A percentile compares a stretch with the other conserved stretches of the same genome.
Evolutionary conservation across 2,329 filamentous ascomycete species (phyloP).

Genomic region (Cladosporium oxysporum): DNA sequence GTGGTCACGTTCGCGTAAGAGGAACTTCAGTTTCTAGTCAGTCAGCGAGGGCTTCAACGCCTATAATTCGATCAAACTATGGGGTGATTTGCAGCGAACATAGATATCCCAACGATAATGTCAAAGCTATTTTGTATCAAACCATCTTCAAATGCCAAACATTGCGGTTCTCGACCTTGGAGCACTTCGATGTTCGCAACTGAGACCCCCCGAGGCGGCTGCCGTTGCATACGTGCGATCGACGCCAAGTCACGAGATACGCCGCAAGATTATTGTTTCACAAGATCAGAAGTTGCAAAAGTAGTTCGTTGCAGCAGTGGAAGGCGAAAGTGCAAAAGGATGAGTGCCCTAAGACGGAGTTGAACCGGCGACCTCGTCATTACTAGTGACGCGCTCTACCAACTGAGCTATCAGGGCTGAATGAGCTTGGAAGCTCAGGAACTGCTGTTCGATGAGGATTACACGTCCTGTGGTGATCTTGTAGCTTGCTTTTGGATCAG

Average conservation of each 20-base stretch:
- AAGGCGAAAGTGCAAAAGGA: neutral
- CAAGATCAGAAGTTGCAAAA: neutral
- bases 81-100: neutral
- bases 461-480: too few species aligned
- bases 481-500: neutral
- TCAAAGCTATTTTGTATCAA: neutral
- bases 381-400: slow-evolving; percentile 19
- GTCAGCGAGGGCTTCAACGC: neutral
- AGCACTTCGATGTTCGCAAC: neutral
- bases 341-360: slow-evolving; percentile 18
- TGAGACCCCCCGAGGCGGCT: neutral
- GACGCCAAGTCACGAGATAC: neutral
- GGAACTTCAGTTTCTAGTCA: neutral
- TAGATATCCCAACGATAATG: neutral
- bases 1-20: neutral
- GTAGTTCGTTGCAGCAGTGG: neutral
- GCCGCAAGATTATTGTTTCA: neutral
- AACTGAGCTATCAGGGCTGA: slow-evolving; percentile 20
- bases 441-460: slow-evolving; percentile 12
- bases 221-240: neutral
- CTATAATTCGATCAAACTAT: neutral
- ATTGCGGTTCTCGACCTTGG: neutral
- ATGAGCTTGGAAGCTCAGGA: neutral
- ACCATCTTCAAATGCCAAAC: neutral
- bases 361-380: slow-evolving; percentile 15